Evolutionary conservation across 768 basidiomycete species (phyloP), one percentile per base, ranked within the genome.

Genomic region (Gautieria morchelliformis): DNA sequence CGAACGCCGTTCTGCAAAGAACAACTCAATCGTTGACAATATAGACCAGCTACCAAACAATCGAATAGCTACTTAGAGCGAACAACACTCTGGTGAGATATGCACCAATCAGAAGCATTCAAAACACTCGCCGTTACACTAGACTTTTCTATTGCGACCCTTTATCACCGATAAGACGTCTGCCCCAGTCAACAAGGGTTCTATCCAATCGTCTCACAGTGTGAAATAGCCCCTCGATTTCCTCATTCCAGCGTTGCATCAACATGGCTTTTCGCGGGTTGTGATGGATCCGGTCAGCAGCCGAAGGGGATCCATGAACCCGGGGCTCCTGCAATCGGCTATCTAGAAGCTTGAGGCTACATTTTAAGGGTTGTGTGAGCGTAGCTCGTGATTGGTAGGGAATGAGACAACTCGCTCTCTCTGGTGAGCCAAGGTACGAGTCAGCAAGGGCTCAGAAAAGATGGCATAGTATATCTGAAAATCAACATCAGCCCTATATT

Each of bases 401-500:
- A n/a, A 52, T 32, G 27, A 39, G 40, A 1, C n/a, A 1, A 70
- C 81, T 52, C 54, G 85, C 85, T 85, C 82, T 71, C 46, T 47
- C 45, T 50, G 44, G 61, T 70, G 33, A 70, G 72, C 60, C 79
- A 81, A 54, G 76, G 78, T 57, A 77, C 74, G 30, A 81, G 84
- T 63, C 83, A 85, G 58, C 37, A 45, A 41, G 19, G 32, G 24
- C 50, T 44, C 49, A 49, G 50, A 62, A 3, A 84, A 85, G 65
- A 86, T 83, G 22, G 83, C 84, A 67, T 86, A 86, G 69, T 86
- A 87, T 5, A 85, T 73, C 84, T 83, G 60, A 11, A 55, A 32
- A 22, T 37, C 35, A 20, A 19, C 24, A 39, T 52, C 32, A 3
- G 48, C 14, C 22, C n/a, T 19, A 17, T 33, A 47, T 27, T 17